phyloP scores from a whole-genome alignment of 805 yeast genomes.

The Zygosaccharomyces pseudorouxii region DNA sequence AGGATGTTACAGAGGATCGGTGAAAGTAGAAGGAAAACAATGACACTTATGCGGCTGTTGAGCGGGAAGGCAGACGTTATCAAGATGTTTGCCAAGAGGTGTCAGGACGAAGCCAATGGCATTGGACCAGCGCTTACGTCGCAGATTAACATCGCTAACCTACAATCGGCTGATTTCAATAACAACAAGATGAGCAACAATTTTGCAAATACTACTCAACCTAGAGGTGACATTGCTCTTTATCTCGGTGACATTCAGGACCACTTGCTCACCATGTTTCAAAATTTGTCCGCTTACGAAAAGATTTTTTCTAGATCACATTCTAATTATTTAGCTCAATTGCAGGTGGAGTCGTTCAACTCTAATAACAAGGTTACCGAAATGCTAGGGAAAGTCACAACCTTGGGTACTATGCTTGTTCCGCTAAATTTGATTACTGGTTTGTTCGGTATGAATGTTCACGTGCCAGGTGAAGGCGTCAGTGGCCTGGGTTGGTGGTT shows the following conservation, averaged over 20 bases:
- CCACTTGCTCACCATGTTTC: constrained; percentile 94
- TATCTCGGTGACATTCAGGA: constrained; percentile 95
- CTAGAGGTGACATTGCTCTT: constrained; percentile 86
- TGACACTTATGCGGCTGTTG: constrained; percentile 84
- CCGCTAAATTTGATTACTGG: constrained; percentile 91
- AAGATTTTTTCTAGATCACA: constrained; percentile 91
- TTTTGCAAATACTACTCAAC: constrained; percentile 42
- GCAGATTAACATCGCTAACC: constrained; percentile 37
- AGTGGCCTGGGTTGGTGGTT: constrained; percentile 55
- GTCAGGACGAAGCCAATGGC: constrained; percentile 61
- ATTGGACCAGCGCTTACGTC: constrained; percentile 41
- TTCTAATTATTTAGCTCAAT: constrained; percentile 85
- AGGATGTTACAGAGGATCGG: constrained; percentile 79
- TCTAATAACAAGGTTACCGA: constrained; percentile 81
- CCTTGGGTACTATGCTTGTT: constrained; percentile 83
- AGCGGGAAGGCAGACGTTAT: constrained; percentile 96
- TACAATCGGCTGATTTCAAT: constrained; percentile 21
- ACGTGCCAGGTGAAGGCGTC: constrained; percentile 60
- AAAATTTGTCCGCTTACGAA: constrained; percentile 82
- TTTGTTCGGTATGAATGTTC: constrained; percentile 92
- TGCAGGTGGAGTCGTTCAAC: constrained; percentile 87
- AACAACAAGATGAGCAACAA: constrained; percentile 7
- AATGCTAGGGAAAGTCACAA: constrained; percentile 82
- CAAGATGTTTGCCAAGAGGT: constrained; percentile 91
- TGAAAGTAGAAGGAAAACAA: constrained; percentile 82